Percentiles rank a stretch among this genome's conserved stretches.
Conservation (phyloP, 78 protist genomes). For the Guillardia theta region DNA sequence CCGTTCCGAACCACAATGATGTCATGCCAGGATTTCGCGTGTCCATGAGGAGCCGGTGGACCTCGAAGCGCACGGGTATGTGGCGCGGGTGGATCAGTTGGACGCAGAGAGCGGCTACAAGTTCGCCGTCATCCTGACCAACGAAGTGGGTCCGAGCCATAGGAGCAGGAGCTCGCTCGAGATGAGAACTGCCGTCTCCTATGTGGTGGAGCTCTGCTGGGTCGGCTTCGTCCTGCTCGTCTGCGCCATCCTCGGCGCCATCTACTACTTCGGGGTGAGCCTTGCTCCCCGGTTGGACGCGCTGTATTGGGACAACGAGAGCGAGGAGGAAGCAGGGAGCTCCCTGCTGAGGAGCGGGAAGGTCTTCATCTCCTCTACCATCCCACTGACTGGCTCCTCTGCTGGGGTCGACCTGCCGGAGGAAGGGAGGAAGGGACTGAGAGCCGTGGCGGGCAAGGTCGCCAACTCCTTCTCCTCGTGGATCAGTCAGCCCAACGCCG, state of each 20-base stretch:
- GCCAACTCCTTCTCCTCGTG: no score
- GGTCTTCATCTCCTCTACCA: no score
- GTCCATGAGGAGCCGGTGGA: neutral
- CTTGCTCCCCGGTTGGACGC: neutral
- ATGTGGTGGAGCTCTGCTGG: neutral
- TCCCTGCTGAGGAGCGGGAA: neutral
- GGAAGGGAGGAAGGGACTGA: no score
- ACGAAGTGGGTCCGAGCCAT: slow-evolving; percentile 18
- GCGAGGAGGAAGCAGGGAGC: neutral
- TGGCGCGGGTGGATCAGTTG: neutral
- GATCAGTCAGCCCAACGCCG: neutral
- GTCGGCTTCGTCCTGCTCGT: neutral
- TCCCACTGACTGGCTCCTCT: no score
- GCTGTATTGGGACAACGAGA: neutral
- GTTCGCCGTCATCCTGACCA: slow-evolving; percentile 30
- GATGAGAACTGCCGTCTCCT: neutral
- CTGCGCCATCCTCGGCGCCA: neutral
- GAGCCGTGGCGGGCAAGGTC: no score
- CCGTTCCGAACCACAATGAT: no score
- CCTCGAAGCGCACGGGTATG: neutral
- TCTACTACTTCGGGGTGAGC: neutral
- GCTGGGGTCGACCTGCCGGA: no score
- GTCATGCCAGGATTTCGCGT: no score
- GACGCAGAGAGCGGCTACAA: neutral
- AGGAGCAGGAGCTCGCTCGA: neutral